Evolutionary conservation across 129 eudicot genomes (phyloP), one percentile per base, ranked within the genome.

Genomic region (Artemisia annua): DNA sequence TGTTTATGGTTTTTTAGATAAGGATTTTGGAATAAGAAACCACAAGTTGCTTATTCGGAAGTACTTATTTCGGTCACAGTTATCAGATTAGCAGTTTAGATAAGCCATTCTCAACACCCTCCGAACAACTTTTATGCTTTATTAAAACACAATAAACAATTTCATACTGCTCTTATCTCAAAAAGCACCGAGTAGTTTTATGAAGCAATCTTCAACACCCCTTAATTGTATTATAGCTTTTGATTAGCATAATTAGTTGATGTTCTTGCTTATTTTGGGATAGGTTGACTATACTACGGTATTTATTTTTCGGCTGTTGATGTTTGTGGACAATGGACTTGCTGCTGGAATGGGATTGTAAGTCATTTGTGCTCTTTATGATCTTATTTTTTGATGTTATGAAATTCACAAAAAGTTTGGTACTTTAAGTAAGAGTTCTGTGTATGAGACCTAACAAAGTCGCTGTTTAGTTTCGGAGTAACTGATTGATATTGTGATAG

Each of bases 311-410:
- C 97, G 99, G 79, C 81, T 95, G 70, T 69, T 95, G 85, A 95
- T 95, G 99, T 95, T 95, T 81, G 86, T 90, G 72, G 99, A 95
- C 72, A 95, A 95, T 71, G 99, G 97, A 11, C 85, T 95, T 79
- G 96, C 99, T 79, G 75, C 96, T 14, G 96, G 99, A 86, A 88
- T 95, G 97, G 99, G 97, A 86, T 78, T 90, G 99, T 94, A 94
- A 94, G 97, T 80, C 9, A 20, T 68, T 43, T 60, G 1, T 30
- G 6, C 1, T 22, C 17, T 62, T 63, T 17, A n/a, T 11, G 50
- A 24, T 43, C 48, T 66, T 43, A 66, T n/a, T n/a, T n/a, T n/a
- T n/a, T n/a, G 58, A 54, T 55, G 19, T 16, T 3, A 15, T 43
- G 18, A 64, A 11, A 43, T 43, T 8, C 1, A 16, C 7, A n/a